phyloP scores from a whole-genome alignment of 164 flowering plant species.

The Saururus chinensis region DNA sequence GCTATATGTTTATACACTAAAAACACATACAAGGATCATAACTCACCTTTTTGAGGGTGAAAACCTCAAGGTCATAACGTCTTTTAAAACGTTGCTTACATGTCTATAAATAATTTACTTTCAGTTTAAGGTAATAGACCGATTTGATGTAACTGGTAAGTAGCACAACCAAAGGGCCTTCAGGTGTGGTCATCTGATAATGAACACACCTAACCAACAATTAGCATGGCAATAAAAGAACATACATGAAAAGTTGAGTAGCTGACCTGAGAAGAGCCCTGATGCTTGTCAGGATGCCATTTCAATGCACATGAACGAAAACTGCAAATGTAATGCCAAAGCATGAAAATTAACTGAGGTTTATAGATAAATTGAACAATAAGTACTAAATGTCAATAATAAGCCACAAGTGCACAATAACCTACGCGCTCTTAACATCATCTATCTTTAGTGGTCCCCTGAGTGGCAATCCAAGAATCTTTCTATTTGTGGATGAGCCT shows the following conservation, averaged over 20 bases:
- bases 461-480: constrained; percentile 63
- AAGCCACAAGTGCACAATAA: neutral
- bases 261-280: constrained; percentile 41
- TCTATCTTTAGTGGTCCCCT: constrained; percentile 72
- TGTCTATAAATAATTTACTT: neutral
- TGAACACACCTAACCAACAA: no score
- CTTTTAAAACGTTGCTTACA: neutral
- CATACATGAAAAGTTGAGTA: neutral
- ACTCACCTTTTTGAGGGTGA: neutral
- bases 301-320: constrained; percentile 73
- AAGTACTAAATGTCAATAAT: neutral
- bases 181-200: no score
- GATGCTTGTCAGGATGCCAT: constrained; percentile 98
- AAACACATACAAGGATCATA: neutral
- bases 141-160: neutral
- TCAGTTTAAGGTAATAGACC: neutral
- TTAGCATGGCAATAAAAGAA: neutral
- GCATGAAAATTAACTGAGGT: neutral
- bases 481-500: constrained; percentile 61
- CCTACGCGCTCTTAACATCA: constrained; percentile 91
- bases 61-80: neutral
- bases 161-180: neutral
- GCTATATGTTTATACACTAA: neutral
- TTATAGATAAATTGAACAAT: neutral
- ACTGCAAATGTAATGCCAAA: constrained; percentile 30